Evolutionary conservation across 2,329 filamentous ascomycete species (phyloP).

Genomic region (Plenodomus tracheiphilus): DNA sequence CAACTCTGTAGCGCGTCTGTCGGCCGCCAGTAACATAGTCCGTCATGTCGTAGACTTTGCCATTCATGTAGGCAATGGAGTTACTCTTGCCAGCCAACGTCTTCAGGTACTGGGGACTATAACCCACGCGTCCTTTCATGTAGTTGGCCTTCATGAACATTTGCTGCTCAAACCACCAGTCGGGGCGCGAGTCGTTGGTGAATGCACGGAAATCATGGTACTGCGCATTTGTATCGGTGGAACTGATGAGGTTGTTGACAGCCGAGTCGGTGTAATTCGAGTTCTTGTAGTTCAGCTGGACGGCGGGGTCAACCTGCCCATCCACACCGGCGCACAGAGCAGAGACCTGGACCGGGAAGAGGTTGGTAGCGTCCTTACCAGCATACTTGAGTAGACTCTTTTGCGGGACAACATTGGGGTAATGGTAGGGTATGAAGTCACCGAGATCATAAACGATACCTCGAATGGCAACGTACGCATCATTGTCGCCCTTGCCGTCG

Average conservation of each 20-base stretch:
- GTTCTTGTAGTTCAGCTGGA: slow-evolving; percentile 82
- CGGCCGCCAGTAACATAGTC: slow-evolving; percentile 79
- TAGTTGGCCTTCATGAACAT: slow-evolving; percentile 74
- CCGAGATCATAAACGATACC: slow-evolving; percentile 86
- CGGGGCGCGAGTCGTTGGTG: slow-evolving; percentile 77
- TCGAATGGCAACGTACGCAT: slow-evolving; percentile 78
- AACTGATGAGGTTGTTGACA: slow-evolving; percentile 65
- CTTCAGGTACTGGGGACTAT: slow-evolving; percentile 74
- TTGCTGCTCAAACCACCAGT: slow-evolving; percentile 94
- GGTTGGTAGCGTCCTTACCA: slow-evolving; percentile 79
- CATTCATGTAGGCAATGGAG: slow-evolving; percentile 76
- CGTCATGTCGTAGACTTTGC: slow-evolving; percentile 85
- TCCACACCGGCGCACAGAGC: slow-evolving; percentile 81
- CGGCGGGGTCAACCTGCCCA: slow-evolving; percentile 67
- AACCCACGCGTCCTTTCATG: slow-evolving; percentile 86
- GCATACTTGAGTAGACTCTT: slow-evolving; percentile 77
- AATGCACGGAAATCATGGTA: slow-evolving; percentile 94
- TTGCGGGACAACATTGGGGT: slow-evolving; percentile 67
- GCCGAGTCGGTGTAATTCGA: slow-evolving; percentile 69
- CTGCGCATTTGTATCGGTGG: slow-evolving; percentile 69
- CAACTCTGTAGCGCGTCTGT: slow-evolving; percentile 57
- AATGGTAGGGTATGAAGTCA: slow-evolving; percentile 74
- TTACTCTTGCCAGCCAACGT: slow-evolving; percentile 68
- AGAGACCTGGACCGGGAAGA: slow-evolving; percentile 94
- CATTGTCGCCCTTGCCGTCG: slow-evolving; percentile 69